Evolutionary conservation across 306 rosid species (phyloP).

Genomic region (Quillaja saponaria): DNA sequence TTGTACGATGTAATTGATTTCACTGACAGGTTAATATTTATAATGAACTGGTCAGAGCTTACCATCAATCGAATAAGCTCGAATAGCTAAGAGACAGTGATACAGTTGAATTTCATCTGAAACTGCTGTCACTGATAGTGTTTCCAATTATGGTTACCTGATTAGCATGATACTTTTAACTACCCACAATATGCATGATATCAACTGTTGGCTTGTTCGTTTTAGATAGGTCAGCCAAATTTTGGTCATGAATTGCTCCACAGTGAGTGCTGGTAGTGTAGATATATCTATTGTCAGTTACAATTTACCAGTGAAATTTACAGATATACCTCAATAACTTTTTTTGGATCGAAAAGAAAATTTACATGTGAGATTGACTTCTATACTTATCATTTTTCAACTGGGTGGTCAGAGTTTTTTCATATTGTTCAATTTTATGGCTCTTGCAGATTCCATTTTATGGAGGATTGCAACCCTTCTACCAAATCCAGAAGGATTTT

Average conservation of each 20-base stretch:
- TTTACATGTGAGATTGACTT: too few species aligned
- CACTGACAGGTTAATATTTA: neutral
- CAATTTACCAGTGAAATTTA: neutral
- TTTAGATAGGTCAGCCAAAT: neutral
- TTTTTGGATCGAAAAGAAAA: too few species aligned
- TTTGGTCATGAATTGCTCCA: too few species aligned
- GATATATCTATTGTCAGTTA: neutral
- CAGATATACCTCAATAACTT: too few species aligned
- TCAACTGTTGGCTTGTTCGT: neutral
- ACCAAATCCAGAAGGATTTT: slow-evolving; percentile 59
- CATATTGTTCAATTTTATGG: neutral
- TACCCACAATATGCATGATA: neutral
- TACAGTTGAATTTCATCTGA: neutral
- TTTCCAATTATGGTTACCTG: neutral
- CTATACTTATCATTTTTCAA: neutral
- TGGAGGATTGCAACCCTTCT: slow-evolving; percentile 53
- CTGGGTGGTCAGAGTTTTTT: neutral
- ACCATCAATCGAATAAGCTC: neutral
- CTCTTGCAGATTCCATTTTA: slow-evolving; percentile 59
- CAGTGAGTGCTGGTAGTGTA: neutral
- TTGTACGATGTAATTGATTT: neutral
- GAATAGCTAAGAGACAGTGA: neutral
- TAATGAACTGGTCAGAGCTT: neutral
- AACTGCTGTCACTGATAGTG: neutral
- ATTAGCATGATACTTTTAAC: neutral